A percentile compares a stretch with the other conserved stretches of the same genome.
Conservation (phyloP, 768 basidiomycete genomes). For the Termitomyces sp. region DNA sequence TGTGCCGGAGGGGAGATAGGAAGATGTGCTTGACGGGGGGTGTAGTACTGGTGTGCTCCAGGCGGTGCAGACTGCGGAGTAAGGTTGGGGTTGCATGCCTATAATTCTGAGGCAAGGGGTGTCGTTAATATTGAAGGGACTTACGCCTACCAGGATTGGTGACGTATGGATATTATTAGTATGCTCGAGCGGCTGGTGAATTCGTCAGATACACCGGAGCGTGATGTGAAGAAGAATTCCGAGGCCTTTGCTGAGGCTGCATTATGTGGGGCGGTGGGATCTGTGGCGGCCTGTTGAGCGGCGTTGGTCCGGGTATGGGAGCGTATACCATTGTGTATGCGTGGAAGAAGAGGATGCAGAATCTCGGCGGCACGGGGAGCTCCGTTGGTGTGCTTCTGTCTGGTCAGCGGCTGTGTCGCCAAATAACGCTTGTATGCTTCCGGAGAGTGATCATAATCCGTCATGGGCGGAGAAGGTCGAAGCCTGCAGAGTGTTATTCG, state of each 20-base stretch:
- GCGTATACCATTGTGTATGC: not conserved
- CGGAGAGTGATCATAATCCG: conserved; percentile 61
- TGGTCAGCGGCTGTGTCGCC: conserved; percentile 39
- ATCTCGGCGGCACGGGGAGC: not conserved
- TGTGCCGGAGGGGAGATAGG: conserved; percentile 1
- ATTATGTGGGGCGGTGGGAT: not conserved
- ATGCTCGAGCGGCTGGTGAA: not conserved
- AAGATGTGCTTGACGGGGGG: not conserved
- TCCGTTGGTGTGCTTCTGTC: conserved; percentile 34
- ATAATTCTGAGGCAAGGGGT: conserved; percentile 1
- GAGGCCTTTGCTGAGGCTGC: not conserved
- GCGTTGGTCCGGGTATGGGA: conserved; percentile 10
- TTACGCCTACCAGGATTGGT: not conserved
- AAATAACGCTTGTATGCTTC: conserved; percentile 47
- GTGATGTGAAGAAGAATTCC: no score
- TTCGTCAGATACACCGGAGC: not conserved
- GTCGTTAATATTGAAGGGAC: no score
- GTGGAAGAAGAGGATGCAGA: conserved; percentile 13
- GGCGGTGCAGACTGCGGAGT: conserved; percentile 3
- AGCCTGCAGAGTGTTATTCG: not conserved
- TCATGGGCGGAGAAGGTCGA: conserved; percentile 35
- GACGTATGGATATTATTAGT: conserved; percentile 5
- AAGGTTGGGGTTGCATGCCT: not conserved
- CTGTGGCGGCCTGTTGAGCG: not conserved
- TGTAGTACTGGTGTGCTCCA: not conserved